Evolutionary conservation across 192 early-diverging fungal genomes (phyloP).

Genomic region (Gonapodya sp.): DNA sequence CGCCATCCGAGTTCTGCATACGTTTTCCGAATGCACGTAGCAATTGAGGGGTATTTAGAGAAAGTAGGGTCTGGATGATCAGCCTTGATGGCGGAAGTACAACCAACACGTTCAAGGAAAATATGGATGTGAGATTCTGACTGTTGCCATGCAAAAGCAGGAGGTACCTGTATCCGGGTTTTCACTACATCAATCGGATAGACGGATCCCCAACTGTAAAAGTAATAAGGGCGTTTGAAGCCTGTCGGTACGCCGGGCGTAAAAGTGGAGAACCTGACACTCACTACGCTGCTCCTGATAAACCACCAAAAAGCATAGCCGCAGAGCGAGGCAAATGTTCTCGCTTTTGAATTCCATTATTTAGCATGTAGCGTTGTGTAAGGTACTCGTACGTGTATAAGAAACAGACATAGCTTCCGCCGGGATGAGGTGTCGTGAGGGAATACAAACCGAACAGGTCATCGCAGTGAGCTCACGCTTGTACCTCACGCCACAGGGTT

Average conservation of each 20-base stretch:
- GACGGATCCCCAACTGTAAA: constrained; percentile 2
- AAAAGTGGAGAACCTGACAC: background rate
- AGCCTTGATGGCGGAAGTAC: background rate
- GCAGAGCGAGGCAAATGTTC: background rate
- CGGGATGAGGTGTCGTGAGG: background rate
- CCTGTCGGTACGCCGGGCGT: too few relatives aligned
- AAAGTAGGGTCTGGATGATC: background rate
- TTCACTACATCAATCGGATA: constrained; percentile 12
- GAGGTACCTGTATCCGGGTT: constrained; percentile 1
- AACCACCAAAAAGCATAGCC: background rate
- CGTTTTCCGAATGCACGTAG: background rate
- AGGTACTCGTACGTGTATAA: background rate
- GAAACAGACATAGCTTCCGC: background rate
- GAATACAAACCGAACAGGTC: background rate
- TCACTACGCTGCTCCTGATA: background rate
- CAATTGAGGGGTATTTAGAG: background rate
- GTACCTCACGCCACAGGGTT: background rate
- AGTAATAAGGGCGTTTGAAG: too few relatives aligned
- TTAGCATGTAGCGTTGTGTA: background rate
- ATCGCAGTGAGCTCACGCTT: too few relatives aligned
- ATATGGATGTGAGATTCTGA: too few relatives aligned
- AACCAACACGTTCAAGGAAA: background rate
- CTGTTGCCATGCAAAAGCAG: background rate
- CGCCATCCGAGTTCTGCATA: background rate
- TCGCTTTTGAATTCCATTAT: background rate